These are phyloP conservation scores for Fusarium hainanense DNA, from an alignment of 2,329 filamentous ascomycete species.

Conservation along the genomic window DNA sequence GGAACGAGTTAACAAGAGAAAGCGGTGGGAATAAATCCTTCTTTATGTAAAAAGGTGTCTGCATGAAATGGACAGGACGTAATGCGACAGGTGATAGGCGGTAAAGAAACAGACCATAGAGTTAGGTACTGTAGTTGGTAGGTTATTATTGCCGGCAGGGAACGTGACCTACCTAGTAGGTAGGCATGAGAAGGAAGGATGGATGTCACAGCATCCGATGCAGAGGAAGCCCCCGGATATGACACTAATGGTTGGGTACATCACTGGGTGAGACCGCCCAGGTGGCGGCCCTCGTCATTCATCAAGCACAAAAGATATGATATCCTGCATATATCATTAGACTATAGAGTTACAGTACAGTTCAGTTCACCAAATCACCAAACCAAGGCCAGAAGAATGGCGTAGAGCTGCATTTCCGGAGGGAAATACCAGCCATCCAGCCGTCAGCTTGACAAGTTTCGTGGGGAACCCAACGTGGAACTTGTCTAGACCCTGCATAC, in stretches of 20 bases:
- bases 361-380: constrained; percentile 23
- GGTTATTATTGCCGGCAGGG: constrained; percentile 5
- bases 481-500: constrained; percentile 39
- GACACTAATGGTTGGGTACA: not conserved
- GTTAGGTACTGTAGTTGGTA: not conserved
- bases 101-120: constrained; percentile 13
- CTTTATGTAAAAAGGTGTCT: constrained; percentile 37
- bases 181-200: constrained; percentile 6
- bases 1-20: constrained; percentile 4
- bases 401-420: constrained; percentile 38
- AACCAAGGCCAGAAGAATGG: constrained; percentile 33
- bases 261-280: not conserved
- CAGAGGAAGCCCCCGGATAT: not conserved
- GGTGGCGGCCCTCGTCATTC: constrained; percentile 28
- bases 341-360: constrained; percentile 3
- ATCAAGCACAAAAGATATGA: constrained; percentile 1
- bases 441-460: constrained; percentile 19
- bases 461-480: constrained; percentile 20
- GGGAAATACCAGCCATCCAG: constrained; percentile 25
- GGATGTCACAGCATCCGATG: constrained; percentile 4
- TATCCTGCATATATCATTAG: constrained; percentile 16
- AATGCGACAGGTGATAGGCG: constrained; percentile 16
- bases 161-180: constrained; percentile 7
- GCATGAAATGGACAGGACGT: constrained; percentile 6
- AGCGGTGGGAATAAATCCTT: constrained; percentile 23